A percentile compares a stretch with the other conserved stretches of the same genome.
Evolutionary conservation across 768 basidiomycete genomes (phyloP).

Genomic region (Candolleomyces efflorescens): DNA sequence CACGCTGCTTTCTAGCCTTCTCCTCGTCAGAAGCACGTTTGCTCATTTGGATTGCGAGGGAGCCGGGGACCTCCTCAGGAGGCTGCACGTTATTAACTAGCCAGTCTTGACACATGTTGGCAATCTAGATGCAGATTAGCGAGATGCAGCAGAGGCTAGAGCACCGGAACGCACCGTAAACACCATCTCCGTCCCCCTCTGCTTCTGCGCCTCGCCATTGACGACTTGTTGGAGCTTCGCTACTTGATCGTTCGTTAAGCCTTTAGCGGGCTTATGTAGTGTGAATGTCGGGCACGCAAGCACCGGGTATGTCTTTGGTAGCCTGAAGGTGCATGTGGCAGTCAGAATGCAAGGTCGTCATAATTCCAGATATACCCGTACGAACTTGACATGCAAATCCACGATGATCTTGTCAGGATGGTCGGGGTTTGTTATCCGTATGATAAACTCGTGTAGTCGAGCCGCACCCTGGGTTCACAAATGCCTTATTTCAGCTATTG

Average conservation of each 20-base stretch:
- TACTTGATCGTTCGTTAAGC: constrained; percentile 55
- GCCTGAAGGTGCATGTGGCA: constrained; percentile 34
- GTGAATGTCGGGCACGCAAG: constrained; percentile 65
- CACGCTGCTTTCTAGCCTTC: constrained; percentile 50
- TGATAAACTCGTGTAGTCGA: constrained; percentile 71
- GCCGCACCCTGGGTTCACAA: constrained; percentile 49
- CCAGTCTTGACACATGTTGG: constrained; percentile 70
- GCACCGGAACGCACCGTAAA: constrained; percentile 51
- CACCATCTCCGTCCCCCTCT: constrained; percentile 71
- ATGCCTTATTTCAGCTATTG: constrained; percentile 4
- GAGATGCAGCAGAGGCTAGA: neutral
- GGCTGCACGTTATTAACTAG: constrained; percentile 52
- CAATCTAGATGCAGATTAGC: constrained; percentile 41
- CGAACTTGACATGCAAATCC: constrained; percentile 68
- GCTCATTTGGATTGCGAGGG: constrained; percentile 77
- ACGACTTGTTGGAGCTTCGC: constrained; percentile 54
- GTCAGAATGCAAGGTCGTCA: neutral
- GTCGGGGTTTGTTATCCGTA: constrained; percentile 66
- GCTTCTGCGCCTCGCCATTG: constrained; percentile 59
- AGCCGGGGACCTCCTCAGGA: constrained; percentile 52
- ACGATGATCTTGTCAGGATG: constrained; percentile 58
- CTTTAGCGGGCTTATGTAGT: constrained; percentile 61
- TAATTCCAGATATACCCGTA: constrained; percentile 3
- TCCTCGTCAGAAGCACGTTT: constrained; percentile 69
- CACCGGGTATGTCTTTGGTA: constrained; percentile 80